These are phyloP conservation scores for Trametes gibbosa DNA, from an alignment of 768 basidiomycete species.

Conservation along the genomic window DNA sequence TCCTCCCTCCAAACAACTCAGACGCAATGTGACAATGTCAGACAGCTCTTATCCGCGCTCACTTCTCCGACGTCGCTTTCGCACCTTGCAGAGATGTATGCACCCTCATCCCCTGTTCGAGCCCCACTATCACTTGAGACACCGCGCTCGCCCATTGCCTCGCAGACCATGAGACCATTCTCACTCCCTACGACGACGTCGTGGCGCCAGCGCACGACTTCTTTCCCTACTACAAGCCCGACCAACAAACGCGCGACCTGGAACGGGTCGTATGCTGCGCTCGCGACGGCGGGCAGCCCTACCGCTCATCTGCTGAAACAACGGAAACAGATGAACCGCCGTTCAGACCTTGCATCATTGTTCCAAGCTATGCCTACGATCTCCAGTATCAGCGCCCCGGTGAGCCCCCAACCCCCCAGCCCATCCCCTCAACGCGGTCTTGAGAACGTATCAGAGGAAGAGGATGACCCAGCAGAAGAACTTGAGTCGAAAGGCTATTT, in stretches of 20 bases:
- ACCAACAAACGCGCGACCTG: constrained; percentile 65
- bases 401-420: constrained; percentile 28
- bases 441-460: constrained; percentile 42
- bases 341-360: constrained; percentile 52
- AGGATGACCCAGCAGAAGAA: constrained; percentile 19
- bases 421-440: constrained; percentile 19
- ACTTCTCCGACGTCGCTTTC: constrained; percentile 69
- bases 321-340: constrained; percentile 47
- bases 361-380: constrained; percentile 29
- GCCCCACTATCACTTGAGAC: constrained; percentile 30
- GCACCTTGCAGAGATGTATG: constrained; percentile 86
- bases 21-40: constrained; percentile 78
- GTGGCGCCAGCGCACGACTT: constrained; percentile 26
- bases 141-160: constrained; percentile 26
- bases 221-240: constrained; percentile 24
- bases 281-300: constrained; percentile 48
- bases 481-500: constrained; percentile 41
- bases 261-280: constrained; percentile 63
- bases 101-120: constrained; percentile 62
- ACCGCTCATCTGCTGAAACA: constrained; percentile 39
- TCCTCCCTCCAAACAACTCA: constrained; percentile 75
- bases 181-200: constrained; percentile 33
- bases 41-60: constrained; percentile 73
- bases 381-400: constrained; percentile 42
- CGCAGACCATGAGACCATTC: constrained; percentile 35